phyloP scores from a whole-genome alignment of 768 basidiomycete species.

The Phallus indusiatus region DNA sequence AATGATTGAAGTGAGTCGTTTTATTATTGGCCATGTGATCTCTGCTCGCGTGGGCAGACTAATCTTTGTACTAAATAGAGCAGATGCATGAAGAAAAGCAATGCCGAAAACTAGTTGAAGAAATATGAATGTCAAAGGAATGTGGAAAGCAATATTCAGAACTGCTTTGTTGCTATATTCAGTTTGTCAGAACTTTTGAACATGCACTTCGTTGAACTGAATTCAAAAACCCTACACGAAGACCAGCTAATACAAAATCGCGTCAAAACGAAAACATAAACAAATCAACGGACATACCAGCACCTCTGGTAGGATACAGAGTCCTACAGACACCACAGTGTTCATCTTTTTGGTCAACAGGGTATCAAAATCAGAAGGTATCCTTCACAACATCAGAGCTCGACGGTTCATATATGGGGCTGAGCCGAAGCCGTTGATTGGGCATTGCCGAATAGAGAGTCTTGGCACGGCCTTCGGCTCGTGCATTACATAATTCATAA shows the following conservation, averaged over 20 bases:
- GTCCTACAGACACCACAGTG: not conserved
- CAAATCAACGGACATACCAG: not conserved
- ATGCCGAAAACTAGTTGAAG: constrained; percentile 64
- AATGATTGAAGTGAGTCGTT: constrained; percentile 54
- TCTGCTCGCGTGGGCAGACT: constrained; percentile 32
- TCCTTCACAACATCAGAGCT: too few relatives aligned
- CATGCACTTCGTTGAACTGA: constrained; percentile 8
- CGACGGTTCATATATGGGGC: too few relatives aligned
- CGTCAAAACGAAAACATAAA: not conserved
- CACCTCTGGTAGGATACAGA: not conserved
- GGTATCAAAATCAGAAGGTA: too few relatives aligned
- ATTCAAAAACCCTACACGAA: constrained; percentile 29
- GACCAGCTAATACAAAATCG: constrained; percentile 31
- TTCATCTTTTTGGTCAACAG: not conserved
- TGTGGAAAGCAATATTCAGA: constrained; percentile 51
- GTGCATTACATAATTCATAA: too few relatives aligned
- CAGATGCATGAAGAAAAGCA: constrained; percentile 46
- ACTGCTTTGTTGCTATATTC: constrained; percentile 62
- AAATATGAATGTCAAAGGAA: constrained; percentile 60
- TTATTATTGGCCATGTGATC: constrained; percentile 36
- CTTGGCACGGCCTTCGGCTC: too few relatives aligned
- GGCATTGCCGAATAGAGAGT: too few relatives aligned
- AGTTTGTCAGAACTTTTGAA: constrained; percentile 2
- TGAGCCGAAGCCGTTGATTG: too few relatives aligned
- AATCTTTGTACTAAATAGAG: constrained; percentile 26